Conservation (phyloP, 345 rosid species). For the Viola odorata region DNA sequence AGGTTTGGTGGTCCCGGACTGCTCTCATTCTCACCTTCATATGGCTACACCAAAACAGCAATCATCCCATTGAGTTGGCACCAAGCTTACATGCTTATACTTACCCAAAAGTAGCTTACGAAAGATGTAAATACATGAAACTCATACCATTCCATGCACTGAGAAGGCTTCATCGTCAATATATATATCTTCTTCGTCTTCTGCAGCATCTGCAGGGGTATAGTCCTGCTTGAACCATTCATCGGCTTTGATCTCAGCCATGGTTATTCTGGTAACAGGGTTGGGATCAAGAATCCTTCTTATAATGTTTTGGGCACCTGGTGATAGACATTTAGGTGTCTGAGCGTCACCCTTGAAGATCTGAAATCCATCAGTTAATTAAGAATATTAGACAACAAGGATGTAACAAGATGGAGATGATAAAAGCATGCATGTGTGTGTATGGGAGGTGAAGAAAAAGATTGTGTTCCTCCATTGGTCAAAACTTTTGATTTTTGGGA, state of each 20-base stretch:
- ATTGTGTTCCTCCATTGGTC: too few species aligned
- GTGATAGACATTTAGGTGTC: constrained; percentile 73
- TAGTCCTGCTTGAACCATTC: constrained; percentile 78
- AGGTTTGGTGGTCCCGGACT: constrained; percentile 49
- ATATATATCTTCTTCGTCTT: constrained; percentile 59
- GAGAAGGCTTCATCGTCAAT: constrained; percentile 50
- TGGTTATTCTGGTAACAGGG: constrained; percentile 58
- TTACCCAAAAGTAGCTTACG: too few species aligned
- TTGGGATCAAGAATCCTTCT: constrained; percentile 82
- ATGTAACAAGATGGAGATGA: neutral
- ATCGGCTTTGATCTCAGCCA: constrained; percentile 54
- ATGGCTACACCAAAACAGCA: constrained; percentile 34
- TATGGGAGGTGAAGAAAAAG: too few species aligned
- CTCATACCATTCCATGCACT: constrained; percentile 51
- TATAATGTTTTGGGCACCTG: constrained; percentile 69
- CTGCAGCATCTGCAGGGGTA: constrained; percentile 48
- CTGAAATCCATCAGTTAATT: constrained; percentile 27
- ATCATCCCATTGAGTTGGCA: neutral
- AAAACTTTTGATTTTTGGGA: too few species aligned
- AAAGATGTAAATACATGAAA: neutral
- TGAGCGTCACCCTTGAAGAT: constrained; percentile 83
- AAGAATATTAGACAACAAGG: neutral
- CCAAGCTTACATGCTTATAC: too few species aligned
- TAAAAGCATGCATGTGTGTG: neutral
- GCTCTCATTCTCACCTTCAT: constrained; percentile 23